Conservation (phyloP, 2,329 filamentous ascomycete genomes). For the Fusarium acutatum region DNA sequence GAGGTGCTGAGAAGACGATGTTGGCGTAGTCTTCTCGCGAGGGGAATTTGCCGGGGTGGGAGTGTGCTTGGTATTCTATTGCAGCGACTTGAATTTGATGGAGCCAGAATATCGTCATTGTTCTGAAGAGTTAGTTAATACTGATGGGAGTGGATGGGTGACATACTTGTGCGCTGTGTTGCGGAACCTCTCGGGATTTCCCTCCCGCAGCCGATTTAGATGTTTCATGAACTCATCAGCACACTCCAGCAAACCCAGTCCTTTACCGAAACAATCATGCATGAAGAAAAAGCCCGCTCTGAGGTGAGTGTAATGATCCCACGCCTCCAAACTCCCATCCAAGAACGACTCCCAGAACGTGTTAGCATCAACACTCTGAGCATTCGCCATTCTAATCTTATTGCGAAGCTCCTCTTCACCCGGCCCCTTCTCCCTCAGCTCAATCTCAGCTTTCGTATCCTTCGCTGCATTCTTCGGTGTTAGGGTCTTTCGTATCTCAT, state of each 20-base stretch:
- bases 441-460: conserved; percentile 1
- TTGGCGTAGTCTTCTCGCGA: conserved; percentile 31
- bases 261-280: conserved; percentile 37
- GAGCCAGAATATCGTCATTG: conserved; percentile 49
- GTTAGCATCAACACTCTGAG: background rate
- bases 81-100: conserved; percentile 46
- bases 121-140: conserved; percentile 20
- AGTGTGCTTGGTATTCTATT: conserved; percentile 33
- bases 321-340: conserved; percentile 38
- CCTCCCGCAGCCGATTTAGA: conserved; percentile 37
- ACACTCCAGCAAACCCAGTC: conserved; percentile 38
- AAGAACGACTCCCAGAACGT: conserved; percentile 43
- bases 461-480: background rate
- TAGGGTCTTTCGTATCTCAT: conserved; percentile 28
- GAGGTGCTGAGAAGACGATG: conserved; percentile 37
- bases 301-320: conserved; percentile 48
- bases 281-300: conserved; percentile 46
- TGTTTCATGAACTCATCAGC: conserved; percentile 44
- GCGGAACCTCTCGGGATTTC: conserved; percentile 43
- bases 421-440: conserved; percentile 12
- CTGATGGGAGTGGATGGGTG: fast-evolving
- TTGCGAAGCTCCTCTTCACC: conserved; percentile 25
- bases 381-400: conserved; percentile 6
- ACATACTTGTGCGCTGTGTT: conserved; percentile 47
- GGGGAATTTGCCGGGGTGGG: conserved; percentile 14